A percentile compares a stretch with the other conserved stretches of the same genome.
phyloP scores from a whole-genome alignment of 1,284 basidiomycete species.

The Wolfiporia cocos region DNA sequence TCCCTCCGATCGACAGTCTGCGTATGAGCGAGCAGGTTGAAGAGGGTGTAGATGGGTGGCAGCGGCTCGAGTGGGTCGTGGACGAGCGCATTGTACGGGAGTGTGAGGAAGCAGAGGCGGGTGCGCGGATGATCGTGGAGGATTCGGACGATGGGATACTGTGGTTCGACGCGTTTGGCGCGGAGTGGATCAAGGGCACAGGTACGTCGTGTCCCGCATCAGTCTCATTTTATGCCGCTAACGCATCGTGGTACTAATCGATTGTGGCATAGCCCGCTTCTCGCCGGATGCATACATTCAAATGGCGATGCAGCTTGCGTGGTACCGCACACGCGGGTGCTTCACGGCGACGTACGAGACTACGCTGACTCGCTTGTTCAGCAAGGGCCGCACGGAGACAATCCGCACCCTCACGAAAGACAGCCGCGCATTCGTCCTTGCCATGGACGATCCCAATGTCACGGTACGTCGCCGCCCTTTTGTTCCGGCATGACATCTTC shows the following conservation, averaged over 20 bases:
- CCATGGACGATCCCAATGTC: slow-evolving; percentile 63
- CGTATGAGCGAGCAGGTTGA: background rate
- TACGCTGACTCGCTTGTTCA: slow-evolving; percentile 86
- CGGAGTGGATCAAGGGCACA: slow-evolving; percentile 84
- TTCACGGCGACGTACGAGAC: slow-evolving; percentile 96
- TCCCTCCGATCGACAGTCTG: slow-evolving; percentile 13
- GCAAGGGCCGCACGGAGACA: slow-evolving; percentile 90
- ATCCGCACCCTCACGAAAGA: slow-evolving; percentile 79
- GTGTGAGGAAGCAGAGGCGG: slow-evolving; percentile 53
- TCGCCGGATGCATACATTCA: slow-evolving; percentile 92
- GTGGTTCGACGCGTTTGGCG: slow-evolving; percentile 85
- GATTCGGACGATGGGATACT: slow-evolving; percentile 85
- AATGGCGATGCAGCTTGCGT: slow-evolving; percentile 91
- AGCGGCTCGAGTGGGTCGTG: slow-evolving; percentile 71
- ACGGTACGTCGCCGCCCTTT: no score
- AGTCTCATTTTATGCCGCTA: background rate
- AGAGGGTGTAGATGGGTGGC: slow-evolving; percentile 38
- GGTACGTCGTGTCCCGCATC: slow-evolving; percentile 34
- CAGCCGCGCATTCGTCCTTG: slow-evolving; percentile 74
- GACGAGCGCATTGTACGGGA: slow-evolving; percentile 58
- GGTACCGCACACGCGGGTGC: slow-evolving; percentile 72
- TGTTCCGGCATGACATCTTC: no score
- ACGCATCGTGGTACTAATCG: background rate
- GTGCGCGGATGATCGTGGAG: slow-evolving; percentile 58
- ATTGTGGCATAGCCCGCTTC: slow-evolving; percentile 65